Conservation (phyloP, 495 filamentous ascomycete genomes). For the Neurospora sp. region DNA sequence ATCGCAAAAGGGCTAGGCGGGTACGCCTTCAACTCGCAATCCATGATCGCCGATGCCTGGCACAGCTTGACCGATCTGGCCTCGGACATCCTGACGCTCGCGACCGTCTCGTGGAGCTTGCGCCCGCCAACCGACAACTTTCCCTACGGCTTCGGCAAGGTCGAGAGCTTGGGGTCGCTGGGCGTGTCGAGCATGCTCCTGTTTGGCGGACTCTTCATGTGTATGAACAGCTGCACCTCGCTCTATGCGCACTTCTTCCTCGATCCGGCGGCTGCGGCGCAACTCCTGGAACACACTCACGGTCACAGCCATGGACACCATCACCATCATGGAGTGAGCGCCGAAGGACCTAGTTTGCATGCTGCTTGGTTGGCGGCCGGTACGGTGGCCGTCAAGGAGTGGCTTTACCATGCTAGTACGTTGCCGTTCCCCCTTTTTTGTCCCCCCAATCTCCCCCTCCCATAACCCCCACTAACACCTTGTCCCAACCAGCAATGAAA, state of each 20-base stretch:
- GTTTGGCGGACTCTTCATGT: constrained; percentile 83
- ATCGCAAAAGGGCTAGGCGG: constrained; percentile 85
- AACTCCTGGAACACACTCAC: constrained; percentile 50
- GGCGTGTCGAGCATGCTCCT: constrained; percentile 87
- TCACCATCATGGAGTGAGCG: constrained; percentile 53
- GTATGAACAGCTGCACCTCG: constrained; percentile 61
- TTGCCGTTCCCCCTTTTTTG: constrained; percentile 5
- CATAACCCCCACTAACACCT: constrained; percentile 5
- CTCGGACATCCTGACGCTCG: constrained; percentile 85
- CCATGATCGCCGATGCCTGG: constrained; percentile 88
- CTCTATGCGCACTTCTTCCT: constrained; percentile 75
- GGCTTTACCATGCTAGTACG: constrained; percentile 93
- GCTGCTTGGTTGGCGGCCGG: constrained; percentile 93
- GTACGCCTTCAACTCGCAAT: constrained; percentile 87
- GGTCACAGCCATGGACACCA: constrained; percentile 49
- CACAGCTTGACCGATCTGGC: constrained; percentile 92
- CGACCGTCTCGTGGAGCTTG: constrained; percentile 84
- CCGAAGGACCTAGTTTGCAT: constrained; percentile 68
- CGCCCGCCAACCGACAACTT: constrained; percentile 72
- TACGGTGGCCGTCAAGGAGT: constrained; percentile 88
- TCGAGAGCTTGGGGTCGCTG: constrained; percentile 89
- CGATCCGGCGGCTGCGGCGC: constrained; percentile 48
- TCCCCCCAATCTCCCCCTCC: not conserved
- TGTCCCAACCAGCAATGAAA: constrained; percentile 65
- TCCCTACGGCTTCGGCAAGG: constrained; percentile 86